Evolutionary conservation across 148 eudicot genomes (phyloP), one percentile per base, ranked within the genome.

Genomic region (Selenicereus undatus): DNA sequence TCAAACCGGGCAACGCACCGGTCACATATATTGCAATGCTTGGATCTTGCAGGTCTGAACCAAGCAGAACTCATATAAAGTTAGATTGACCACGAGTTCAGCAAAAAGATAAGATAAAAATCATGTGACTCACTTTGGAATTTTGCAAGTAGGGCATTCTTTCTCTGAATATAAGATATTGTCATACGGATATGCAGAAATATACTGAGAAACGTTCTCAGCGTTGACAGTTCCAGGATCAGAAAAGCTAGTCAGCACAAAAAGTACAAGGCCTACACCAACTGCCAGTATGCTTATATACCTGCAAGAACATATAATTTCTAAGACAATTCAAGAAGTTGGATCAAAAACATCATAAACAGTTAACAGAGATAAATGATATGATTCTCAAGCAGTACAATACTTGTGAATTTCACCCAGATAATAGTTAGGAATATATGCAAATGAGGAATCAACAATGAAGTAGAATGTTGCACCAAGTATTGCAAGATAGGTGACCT

Each of bases 1-100:
- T 96, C 98, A 81, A 96, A 96, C 68, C 99, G 89, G 64, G 97
- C 97, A 66, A 96, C 98, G 86, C 98, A 96, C 26, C 97, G 95
- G 80, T 93, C 88, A 82, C 99, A 96, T 83, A 96, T 83, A 75
- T 90, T 91, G 86, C 99, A 96, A 84, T 96, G 99, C 92, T 96
- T 96, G 79, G 99, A 96, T 84, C 99, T 89, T 71, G 99, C 99
- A 79, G 99, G 99, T 80, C 99, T 96, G 82, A 72, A 87, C 22
- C 76, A 89, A 69, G 60, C 56, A 70, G 26, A 84, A 64, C 60
- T n/a, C 50, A 60, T 24, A 78, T 80, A 77, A 82, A 80, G 70
- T 27, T 18, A 83, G 10, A 76, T 9, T n/a, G 21, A 72, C 36
- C 39, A 48, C 52, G 78, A 60, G 74, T 52, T 73, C 16, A 45